phyloP scores from a whole-genome alignment of 306 rosid genomes.

The Glycine soja region DNA sequence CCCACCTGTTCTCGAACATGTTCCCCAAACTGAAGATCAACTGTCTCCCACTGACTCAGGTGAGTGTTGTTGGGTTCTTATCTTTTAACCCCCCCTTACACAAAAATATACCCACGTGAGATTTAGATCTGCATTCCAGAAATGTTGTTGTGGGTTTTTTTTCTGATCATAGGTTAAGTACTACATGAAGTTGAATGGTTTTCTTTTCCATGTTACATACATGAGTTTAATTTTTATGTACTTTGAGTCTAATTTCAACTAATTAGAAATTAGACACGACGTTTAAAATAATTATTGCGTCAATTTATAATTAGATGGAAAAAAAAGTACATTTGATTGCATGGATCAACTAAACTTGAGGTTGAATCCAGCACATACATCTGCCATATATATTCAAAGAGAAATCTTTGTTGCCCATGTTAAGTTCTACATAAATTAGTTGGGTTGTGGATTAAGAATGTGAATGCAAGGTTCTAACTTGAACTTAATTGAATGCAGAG shows the following conservation, averaged over 20 bases:
- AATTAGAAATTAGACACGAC: not conserved
- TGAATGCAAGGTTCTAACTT: not conserved
- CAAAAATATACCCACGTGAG: not conserved
- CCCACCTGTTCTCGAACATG: not conserved
- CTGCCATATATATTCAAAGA: not conserved
- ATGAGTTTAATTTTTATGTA: not conserved
- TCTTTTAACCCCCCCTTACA: no score
- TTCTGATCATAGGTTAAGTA: not conserved
- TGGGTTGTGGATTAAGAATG: not conserved
- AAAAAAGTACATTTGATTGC: not conserved
- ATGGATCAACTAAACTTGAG: no score
- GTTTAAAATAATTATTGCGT: not conserved
- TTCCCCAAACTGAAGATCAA: constrained; percentile 19
- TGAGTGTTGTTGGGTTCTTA: constrained; percentile 16
- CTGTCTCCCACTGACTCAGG: constrained; percentile 51
- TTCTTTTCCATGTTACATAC: not conserved
- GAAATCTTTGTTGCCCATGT: not conserved
- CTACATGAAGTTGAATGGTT: not conserved
- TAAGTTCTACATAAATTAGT: no score
- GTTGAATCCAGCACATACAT: no score
- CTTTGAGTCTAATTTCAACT: not conserved
- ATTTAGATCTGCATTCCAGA: constrained; percentile 40
- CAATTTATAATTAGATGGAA: not conserved
- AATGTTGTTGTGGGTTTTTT: not conserved
- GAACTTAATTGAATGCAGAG: constrained; percentile 49